Conservation (phyloP, 192 early-diverging fungal species). For the Lobosporangium transversale region DNA sequence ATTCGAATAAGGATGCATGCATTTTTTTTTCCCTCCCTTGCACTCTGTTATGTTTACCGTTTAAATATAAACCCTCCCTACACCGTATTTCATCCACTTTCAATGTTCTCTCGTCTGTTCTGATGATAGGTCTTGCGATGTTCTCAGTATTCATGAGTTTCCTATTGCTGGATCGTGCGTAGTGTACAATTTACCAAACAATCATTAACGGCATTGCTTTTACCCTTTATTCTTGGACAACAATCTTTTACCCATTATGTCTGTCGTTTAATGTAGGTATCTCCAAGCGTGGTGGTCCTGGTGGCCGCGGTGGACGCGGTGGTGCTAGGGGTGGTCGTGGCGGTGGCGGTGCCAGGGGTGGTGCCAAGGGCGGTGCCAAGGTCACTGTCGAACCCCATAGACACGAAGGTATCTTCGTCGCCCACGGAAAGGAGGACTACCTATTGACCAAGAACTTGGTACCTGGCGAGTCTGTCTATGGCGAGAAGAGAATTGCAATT, state of each 20-base stretch:
- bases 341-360: constrained; percentile 72
- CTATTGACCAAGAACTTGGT: constrained; percentile 98
- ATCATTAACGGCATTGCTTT: constrained; percentile 1
- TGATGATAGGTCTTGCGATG: neutral
- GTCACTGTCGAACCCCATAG: constrained; percentile 97
- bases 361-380: constrained; percentile 90
- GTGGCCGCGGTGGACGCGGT: constrained; percentile 63
- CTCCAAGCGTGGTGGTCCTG: constrained; percentile 66
- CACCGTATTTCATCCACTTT: too few relatives aligned
- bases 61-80: too few relatives aligned
- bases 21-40: neutral
- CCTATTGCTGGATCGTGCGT: constrained; percentile 19
- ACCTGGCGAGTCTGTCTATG: constrained; percentile 95
- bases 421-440: constrained; percentile 99
- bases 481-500: constrained; percentile 96
- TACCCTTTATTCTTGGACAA: neutral
- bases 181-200: neutral
- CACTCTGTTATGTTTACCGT: too few relatives aligned
- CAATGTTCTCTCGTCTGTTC: constrained; percentile 1
- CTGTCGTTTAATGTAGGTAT: constrained; percentile 45
- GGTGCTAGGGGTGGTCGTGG: constrained; percentile 65
- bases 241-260: neutral
- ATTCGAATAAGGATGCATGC: neutral
- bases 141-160: neutral
- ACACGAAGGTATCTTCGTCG: constrained; percentile 94